Percentiles rank a stretch among this genome's conserved stretches.
These are phyloP conservation scores for Saturnispora bothae DNA, from an alignment of 805 yeast genomes.

Conservation along the genomic window DNA sequence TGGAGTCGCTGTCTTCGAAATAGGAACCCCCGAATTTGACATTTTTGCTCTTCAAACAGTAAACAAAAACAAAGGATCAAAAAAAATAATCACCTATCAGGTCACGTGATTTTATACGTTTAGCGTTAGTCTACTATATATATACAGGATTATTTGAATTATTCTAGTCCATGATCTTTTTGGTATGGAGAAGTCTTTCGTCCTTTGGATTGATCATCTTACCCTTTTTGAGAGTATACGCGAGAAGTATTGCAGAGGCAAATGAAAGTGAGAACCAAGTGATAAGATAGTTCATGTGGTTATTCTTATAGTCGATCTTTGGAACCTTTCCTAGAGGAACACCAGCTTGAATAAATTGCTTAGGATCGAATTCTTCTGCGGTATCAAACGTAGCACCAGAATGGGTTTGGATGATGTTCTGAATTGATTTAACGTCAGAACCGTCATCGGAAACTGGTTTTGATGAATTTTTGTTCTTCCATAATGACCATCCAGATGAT, in stretches of 20 bases:
- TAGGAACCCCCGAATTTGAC: too few relatives aligned
- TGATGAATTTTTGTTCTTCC: constrained; percentile 9
- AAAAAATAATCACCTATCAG: too few relatives aligned
- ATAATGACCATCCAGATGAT: constrained; percentile 8
- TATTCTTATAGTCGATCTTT: constrained; percentile 72
- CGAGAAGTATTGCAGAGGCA: constrained; percentile 59
- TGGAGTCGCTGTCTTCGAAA: too few relatives aligned
- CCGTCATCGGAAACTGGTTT: background rate
- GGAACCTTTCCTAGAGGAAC: constrained; percentile 84
- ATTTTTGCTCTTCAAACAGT: too few relatives aligned
- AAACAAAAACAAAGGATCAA: too few relatives aligned
- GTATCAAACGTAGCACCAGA: constrained; percentile 15
- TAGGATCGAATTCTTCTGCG: constrained; percentile 35
- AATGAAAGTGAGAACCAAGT: constrained; percentile 91
- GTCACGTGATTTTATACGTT: too few relatives aligned
- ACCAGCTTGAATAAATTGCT: constrained; percentile 66
- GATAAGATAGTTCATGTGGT: constrained; percentile 82
- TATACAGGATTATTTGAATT: background rate
- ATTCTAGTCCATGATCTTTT: constrained; percentile 25
- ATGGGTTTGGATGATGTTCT: constrained; percentile 7
- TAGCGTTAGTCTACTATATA: too few relatives aligned
- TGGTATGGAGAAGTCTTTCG: constrained; percentile 42
- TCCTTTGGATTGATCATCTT: constrained; percentile 29
- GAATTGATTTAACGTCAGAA: background rate
- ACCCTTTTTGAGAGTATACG: constrained; percentile 38